Evolutionary conservation across 2,329 filamentous ascomycete species (phyloP), one percentile per base, ranked within the genome.

Genomic region (Epichloe uncinata): DNA sequence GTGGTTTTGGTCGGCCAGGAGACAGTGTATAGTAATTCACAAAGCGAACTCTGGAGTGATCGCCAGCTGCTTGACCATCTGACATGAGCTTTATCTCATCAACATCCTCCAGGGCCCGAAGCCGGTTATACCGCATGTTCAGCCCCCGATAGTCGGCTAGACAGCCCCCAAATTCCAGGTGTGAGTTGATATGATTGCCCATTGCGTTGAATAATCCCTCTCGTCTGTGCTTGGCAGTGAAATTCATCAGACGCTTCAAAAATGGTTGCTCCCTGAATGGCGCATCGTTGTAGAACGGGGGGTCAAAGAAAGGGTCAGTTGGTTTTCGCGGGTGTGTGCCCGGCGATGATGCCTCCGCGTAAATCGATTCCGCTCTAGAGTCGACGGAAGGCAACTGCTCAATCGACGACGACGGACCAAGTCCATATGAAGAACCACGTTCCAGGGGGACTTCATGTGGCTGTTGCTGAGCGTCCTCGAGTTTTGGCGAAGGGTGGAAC

Each of bases 1-100:
- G 56, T 4, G 55, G 49, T 57, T 85, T 89, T 2, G 75, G 74
- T 52, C 79, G 74, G 3, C 89, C 89, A 9, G 84, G 84, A 56
- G 85, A 89, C n/a, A 85, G 77, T 1, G 89, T 95, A 62, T 91
- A 95, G 63, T 95, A 95, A 61, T 95, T 95, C 51, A 87, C 74
- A 59, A 95, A 95, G 15, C 88, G 77, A 11, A 93, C 78, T 48
- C 83, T 73, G 2, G 71, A 69, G 2, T 69, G 59, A 3, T 68
- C 52, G 2, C 52, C 52, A 12, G 47, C 37, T 2, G 56, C 51
- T 16, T 56, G 53, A 1, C 55, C 56, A 43, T 50, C 51, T 30
- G 16, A 56, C 43, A 54, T 49, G 42, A 57, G 54, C 46, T 60
- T 64, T 2, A 75, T 58, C 54, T 84, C 79, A 50, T 86, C 77